These are phyloP conservation scores for Hypoxylon sp. DNA, from an alignment of 2,329 filamentous ascomycete species.

Conservation along the genomic window DNA sequence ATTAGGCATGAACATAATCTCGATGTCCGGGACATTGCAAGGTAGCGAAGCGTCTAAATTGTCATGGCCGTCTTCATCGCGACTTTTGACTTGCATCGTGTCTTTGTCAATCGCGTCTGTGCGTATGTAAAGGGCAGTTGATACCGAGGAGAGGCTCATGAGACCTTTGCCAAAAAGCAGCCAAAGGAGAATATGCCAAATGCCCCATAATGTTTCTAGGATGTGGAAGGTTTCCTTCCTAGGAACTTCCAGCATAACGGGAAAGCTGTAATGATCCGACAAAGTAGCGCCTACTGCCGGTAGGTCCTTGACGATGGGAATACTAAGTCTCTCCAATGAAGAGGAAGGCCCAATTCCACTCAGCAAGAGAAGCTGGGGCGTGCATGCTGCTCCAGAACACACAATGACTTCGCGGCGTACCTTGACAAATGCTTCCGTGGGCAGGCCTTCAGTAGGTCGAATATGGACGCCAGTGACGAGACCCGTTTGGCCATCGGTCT, in stretches of 20 bases:
- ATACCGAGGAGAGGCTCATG: slow-evolving; percentile 34
- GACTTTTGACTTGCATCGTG: slow-evolving; percentile 38
- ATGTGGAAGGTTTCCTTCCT: slow-evolving; percentile 37
- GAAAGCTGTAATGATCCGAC: slow-evolving; percentile 43
- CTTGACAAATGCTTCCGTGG: slow-evolving; percentile 35
- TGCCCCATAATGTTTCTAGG: slow-evolving; percentile 30
- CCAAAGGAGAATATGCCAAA: slow-evolving; percentile 46
- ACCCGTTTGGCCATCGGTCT: slow-evolving; percentile 32
- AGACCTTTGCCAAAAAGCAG: slow-evolving; percentile 43
- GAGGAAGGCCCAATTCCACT: slow-evolving; percentile 46
- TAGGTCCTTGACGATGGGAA: slow-evolving; percentile 40
- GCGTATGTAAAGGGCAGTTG: slow-evolving; percentile 39
- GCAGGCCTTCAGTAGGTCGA: slow-evolving; percentile 12
- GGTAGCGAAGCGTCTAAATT: neutral
- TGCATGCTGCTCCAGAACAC: slow-evolving; percentile 43
- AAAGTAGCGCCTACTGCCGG: slow-evolving; percentile 42
- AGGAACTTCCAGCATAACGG: slow-evolving; percentile 42
- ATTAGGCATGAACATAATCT: slow-evolving; percentile 26
- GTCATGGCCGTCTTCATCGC: neutral
- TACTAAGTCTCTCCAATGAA: slow-evolving; percentile 32
- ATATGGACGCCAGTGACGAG: slow-evolving; percentile 42
- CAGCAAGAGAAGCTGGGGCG: slow-evolving; percentile 46
- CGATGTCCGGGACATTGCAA: slow-evolving; percentile 25
- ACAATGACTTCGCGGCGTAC: slow-evolving; percentile 46
- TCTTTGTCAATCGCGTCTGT: slow-evolving; percentile 41